Conservation (phyloP, 257 asterid genomes). For the Przewalskia tangutica region DNA sequence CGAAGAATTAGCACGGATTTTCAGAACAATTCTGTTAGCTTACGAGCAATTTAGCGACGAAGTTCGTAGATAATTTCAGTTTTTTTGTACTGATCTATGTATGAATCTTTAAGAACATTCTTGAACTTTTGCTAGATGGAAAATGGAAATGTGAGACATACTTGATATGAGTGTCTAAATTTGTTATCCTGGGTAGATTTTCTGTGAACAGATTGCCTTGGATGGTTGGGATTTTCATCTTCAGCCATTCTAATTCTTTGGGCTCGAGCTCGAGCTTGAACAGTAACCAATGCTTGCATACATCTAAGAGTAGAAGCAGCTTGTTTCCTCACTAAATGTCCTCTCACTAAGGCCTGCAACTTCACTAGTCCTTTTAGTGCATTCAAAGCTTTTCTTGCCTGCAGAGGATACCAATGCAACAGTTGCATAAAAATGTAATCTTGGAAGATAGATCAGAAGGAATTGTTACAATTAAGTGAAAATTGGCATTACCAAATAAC, state of each 20-base stretch:
- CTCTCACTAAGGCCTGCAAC: constrained; percentile 87
- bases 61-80: no score
- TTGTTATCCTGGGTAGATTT: constrained; percentile 52
- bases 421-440: neutral
- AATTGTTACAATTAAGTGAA: neutral
- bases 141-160: constrained; percentile 9
- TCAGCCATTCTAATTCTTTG: constrained; percentile 55
- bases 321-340: constrained; percentile 84
- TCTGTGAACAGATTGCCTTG: constrained; percentile 44
- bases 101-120: neutral
- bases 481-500: constrained; percentile 43
- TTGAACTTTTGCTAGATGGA: neutral
- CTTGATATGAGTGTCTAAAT: constrained; percentile 42
- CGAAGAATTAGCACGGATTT: no score
- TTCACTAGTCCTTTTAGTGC: constrained; percentile 89
- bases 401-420: neutral
- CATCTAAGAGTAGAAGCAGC: constrained; percentile 81
- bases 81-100: neutral
- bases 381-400: constrained; percentile 95
- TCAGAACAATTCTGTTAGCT: no score
- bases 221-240: constrained; percentile 34
- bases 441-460: neutral
- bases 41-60: no score
- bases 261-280: constrained; percentile 74
- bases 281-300: constrained; percentile 81